Base-by-base conservation (phyloP, 2,329 filamentous ascomycete genomes). In the Aaosphaeria arxii region DNA sequence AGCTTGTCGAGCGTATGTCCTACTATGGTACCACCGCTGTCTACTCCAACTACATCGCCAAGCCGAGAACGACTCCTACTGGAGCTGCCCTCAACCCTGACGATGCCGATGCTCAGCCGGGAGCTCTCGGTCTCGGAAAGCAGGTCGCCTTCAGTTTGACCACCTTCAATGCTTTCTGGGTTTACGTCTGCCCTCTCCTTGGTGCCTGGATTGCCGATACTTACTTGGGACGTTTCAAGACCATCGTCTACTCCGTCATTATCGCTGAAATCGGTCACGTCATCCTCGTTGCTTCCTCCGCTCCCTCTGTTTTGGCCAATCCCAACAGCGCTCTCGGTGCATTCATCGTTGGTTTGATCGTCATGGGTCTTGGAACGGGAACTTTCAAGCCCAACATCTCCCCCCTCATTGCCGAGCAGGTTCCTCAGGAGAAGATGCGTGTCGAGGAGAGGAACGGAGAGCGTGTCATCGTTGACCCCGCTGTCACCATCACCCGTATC, bases 351-450 rank as follows among this genome's bases (percentile, higher is more conserved):
- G 72, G 81, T 4, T 77, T 84, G 49, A 74, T 87, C 54, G 64
- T 86, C 49, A 84, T 87, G 51, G 85, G 84, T 45, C 64, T 87
- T 5, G 85, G 84, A 30, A 86, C 83, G 3, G 85, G 85, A 58
- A 83, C 84, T 53, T 86, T 88, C 74, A 88, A 88, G 71, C 80
- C 81, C 56, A 87, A 86, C 67, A 77, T 81, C 43, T 75, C 75
- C 40, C 78, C 78, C 29, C 61, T 81, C 53, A 66, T 74, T 38
- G 84, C 84, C 43, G 85, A 88, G 54, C 85, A 88, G 31, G 55
- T 61, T 36, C 54, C 58, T 17, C 63, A 55, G 32, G 59, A 61
- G 6, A 63, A 64, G 32, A 58, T 67, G 6, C 61, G 61, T 17
- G 56, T 61, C 17, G 61, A 47, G 44, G 17, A 24, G 33, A 64